A percentile compares a stretch with the other conserved stretches of the same genome.
These are phyloP conservation scores for Penicillium egyptiacum DNA, from an alignment of 495 filamentous ascomycete genomes.

Conservation along the genomic window DNA sequence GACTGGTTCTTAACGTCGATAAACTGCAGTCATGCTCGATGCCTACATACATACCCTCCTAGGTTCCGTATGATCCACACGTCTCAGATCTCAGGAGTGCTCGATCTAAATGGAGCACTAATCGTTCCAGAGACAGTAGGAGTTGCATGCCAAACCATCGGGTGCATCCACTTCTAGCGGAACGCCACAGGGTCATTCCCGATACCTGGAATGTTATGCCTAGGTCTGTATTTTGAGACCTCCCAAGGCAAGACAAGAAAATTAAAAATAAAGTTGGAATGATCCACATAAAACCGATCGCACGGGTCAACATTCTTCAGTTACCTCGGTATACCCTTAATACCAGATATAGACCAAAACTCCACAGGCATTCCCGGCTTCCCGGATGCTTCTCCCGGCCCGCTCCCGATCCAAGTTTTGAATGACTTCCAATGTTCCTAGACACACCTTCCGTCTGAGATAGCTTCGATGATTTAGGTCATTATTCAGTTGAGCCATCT, in stretches of 20 bases:
- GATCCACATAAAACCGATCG: constrained; percentile 23
- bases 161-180: not conserved
- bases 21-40: not conserved
- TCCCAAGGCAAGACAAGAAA: not conserved
- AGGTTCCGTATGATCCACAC: not conserved
- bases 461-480: not conserved
- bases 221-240: not conserved
- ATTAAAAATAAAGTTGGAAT: constrained; percentile 3
- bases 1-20: not conserved
- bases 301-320: constrained; percentile 22
- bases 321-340: not conserved
- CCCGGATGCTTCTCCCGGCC: constrained; percentile 8
- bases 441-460: not conserved
- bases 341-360: not conserved
- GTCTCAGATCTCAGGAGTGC: constrained; percentile 9
- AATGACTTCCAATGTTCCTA: not conserved
- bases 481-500: not conserved
- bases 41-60: constrained; percentile 3
- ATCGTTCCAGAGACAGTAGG: not conserved
- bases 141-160: not conserved
- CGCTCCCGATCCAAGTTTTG: not conserved
- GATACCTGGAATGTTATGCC: not conserved
- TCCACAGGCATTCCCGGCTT: constrained; percentile 9
- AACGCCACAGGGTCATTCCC: not conserved
- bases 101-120: not conserved